phyloP scores from a whole-genome alignment of 2,329 filamentous ascomycete species.

The Spiromastix sp. region DNA sequence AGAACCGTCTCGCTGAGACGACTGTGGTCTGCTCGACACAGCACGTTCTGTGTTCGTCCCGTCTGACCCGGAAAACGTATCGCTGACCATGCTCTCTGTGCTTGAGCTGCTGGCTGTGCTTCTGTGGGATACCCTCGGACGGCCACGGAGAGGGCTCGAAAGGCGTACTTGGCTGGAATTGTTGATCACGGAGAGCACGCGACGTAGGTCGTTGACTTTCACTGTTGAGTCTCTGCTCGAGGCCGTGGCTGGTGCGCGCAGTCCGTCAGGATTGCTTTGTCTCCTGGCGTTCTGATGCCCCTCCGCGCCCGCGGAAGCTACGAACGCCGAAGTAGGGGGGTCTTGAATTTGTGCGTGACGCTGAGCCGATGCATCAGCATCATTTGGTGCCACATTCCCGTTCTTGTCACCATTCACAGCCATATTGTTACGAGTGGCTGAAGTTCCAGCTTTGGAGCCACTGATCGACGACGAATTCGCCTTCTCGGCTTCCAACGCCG shows the following conservation, averaged over 20 bases:
- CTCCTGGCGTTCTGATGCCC: conserved; percentile 23
- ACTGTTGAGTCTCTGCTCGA: conserved; percentile 36
- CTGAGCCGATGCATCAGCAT: conserved; percentile 13
- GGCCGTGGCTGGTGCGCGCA: conserved; percentile 22
- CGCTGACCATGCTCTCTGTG: conserved; percentile 37
- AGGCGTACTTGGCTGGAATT: conserved; percentile 21
- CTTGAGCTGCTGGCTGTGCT: conserved; percentile 28
- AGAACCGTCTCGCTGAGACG: conserved; percentile 19
- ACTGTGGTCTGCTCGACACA: conserved; percentile 19
- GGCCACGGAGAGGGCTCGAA: conserved; percentile 34
- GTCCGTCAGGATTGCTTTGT: conserved; percentile 27
- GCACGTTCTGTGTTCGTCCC: conserved; percentile 13
- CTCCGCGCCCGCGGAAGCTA: conserved; percentile 15
- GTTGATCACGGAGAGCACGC: conserved; percentile 34
- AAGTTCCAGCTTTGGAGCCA: conserved; percentile 59
- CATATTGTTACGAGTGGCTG: conserved; percentile 15
- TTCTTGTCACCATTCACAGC: conserved; percentile 20
- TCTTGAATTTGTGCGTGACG: conserved; percentile 13
- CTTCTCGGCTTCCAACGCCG: conserved; percentile 53
- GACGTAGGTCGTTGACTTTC: conserved; percentile 38
- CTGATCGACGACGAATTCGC: conserved; percentile 64
- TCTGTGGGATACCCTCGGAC: conserved; percentile 19
- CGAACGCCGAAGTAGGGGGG: conserved; percentile 11
- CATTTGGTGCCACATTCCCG: conserved; percentile 22
- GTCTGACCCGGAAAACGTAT: conserved; percentile 26